These are phyloP conservation scores for Lichtheimia hyalospora DNA, from an alignment of 371 early-diverging fungal species.

Conservation along the genomic window DNA sequence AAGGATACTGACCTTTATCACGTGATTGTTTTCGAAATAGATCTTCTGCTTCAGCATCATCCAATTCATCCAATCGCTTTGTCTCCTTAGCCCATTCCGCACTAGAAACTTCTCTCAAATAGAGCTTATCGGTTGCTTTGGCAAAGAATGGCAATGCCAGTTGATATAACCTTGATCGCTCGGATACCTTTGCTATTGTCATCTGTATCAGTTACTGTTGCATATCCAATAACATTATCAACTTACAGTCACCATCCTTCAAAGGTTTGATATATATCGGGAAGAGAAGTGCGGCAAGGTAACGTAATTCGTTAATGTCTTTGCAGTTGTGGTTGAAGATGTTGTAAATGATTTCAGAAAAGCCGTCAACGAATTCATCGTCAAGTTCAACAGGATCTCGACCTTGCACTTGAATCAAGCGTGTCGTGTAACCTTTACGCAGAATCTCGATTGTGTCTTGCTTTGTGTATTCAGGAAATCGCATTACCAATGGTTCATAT, in stretches of 20 bases:
- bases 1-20: conserved; percentile 13
- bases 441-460: conserved; percentile 73
- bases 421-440: conserved; percentile 11
- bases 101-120: conserved; percentile 83
- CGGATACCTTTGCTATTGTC: conserved; percentile 40
- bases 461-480: conserved; percentile 75
- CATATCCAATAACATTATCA: neutral
- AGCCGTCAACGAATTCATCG: conserved; percentile 66
- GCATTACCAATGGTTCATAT: conserved; percentile 64
- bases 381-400: conserved; percentile 25
- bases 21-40: conserved; percentile 13
- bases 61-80: conserved; percentile 11
- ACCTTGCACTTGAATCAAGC: conserved; percentile 18
- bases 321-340: conserved; percentile 78
- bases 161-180: conserved; percentile 70
- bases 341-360: conserved; percentile 72
- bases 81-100: conserved; percentile 73
- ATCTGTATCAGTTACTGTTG: neutral
- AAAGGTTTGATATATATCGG: conserved; percentile 84
- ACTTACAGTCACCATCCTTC: conserved; percentile 63
- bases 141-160: conserved; percentile 76
- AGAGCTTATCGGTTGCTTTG: conserved; percentile 78
- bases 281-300: conserved; percentile 74
- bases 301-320: conserved; percentile 84
- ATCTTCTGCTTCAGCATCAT: conserved; percentile 7